These are phyloP conservation scores for Collybia sordida DNA, from an alignment of 768 basidiomycete species.

Conservation along the genomic window DNA sequence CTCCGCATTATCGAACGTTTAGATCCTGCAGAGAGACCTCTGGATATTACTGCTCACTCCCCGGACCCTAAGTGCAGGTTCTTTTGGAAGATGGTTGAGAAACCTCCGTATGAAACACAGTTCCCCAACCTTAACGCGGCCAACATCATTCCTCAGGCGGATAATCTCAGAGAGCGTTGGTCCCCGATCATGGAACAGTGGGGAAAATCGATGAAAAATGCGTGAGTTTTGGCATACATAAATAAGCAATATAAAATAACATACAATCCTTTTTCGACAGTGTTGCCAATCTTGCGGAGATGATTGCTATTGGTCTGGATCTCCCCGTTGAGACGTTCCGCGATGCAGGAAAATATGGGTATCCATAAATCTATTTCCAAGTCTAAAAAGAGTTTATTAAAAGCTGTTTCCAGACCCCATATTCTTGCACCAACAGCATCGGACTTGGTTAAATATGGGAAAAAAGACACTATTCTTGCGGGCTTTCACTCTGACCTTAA, in stretches of 20 bases:
- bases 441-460: constrained; percentile 76
- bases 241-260: background rate
- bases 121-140: constrained; percentile 78
- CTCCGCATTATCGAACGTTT: constrained; percentile 74
- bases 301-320: constrained; percentile 84
- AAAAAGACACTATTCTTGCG: constrained; percentile 82
- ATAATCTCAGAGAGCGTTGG: constrained; percentile 63
- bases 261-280: constrained; percentile 34
- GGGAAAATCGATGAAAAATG: constrained; percentile 85
- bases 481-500: constrained; percentile 96
- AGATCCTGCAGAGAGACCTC: constrained; percentile 75
- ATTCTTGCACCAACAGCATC: constrained; percentile 93
- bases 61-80: constrained; percentile 96
- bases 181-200: constrained; percentile 75
- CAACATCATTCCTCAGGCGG: constrained; percentile 77
- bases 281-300: constrained; percentile 84
- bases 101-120: constrained; percentile 73
- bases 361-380: constrained; percentile 18
- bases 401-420: constrained; percentile 52
- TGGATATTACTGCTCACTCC: constrained; percentile 77
- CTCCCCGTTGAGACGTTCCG: constrained; percentile 68
- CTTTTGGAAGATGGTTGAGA: constrained; percentile 82
- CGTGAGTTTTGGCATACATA: constrained; percentile 50
- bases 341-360: constrained; percentile 86
- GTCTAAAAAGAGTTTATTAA: background rate